These are phyloP conservation scores for Rhipidocladum racemiflorum DNA, from an alignment of 176 grass and related monocot species.

Conservation along the genomic window DNA sequence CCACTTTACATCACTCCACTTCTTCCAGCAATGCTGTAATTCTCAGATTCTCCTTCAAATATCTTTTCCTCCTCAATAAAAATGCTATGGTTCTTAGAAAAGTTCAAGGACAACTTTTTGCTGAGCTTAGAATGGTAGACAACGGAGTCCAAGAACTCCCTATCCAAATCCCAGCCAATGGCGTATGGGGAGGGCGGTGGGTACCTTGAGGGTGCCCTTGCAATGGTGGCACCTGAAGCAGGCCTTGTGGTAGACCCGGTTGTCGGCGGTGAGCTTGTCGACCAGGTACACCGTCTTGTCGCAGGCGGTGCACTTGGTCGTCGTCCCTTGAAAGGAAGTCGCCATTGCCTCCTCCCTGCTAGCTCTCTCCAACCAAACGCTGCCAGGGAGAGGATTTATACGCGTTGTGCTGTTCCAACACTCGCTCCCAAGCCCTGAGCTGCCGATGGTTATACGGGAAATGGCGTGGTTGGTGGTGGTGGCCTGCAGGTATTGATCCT, in stretches of 20 bases:
- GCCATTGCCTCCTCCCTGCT: constrained; percentile 43
- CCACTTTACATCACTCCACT: neutral
- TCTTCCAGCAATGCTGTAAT: neutral
- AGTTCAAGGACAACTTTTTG: neutral
- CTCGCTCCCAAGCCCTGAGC: constrained; percentile 6
- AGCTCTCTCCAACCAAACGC: neutral
- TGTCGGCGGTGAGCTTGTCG: constrained; percentile 98
- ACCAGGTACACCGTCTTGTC: constrained; percentile 97
- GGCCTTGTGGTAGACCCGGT: constrained; percentile 94
- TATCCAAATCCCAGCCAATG: neutral
- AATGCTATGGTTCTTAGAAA: neutral
- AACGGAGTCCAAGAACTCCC: neutral
- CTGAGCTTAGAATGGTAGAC: neutral
- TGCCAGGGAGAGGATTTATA: neutral
- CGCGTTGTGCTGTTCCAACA: neutral
- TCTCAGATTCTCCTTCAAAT: neutral
- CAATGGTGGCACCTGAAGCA: constrained; percentile 99
- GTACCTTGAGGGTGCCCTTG: constrained; percentile 93
- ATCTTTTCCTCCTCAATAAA: neutral
- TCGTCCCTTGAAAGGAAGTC: constrained; percentile 74
- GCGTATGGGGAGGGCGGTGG: neutral
- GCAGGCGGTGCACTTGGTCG: constrained; percentile 91
- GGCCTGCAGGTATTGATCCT: constrained; percentile 36
- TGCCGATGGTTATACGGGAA: constrained; percentile 33
- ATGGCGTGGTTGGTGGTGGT: constrained; percentile 36